Percentiles rank a stretch among this genome's conserved stretches.
phyloP scores from a whole-genome alignment of 2,329 filamentous ascomycete genomes.

The Emmonsia crescens region DNA sequence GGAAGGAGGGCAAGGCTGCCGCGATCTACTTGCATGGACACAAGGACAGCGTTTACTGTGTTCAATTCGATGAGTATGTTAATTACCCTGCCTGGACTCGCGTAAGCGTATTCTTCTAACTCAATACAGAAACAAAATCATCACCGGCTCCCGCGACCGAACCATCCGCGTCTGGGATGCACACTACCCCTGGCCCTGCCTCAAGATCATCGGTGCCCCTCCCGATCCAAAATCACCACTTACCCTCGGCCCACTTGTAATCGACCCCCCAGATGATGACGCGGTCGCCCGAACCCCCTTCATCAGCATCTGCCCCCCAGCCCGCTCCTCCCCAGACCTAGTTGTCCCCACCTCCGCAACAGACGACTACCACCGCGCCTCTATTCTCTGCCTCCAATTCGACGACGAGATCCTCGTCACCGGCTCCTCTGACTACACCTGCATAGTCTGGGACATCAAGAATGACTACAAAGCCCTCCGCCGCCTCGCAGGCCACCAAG shows the following conservation, averaged over 20 bases:
- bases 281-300: slow-evolving; percentile 30
- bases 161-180: slow-evolving; percentile 96
- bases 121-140: slow-evolving; percentile 67
- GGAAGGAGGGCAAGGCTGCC: slow-evolving; percentile 66
- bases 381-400: slow-evolving; percentile 90
- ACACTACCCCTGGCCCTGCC: slow-evolving; percentile 66
- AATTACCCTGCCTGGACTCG: background rate
- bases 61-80: slow-evolving; percentile 89
- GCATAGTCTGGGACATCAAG: slow-evolving; percentile 81
- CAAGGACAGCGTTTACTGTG: slow-evolving; percentile 90
- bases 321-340: slow-evolving; percentile 48
- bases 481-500: slow-evolving; percentile 66
- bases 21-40: slow-evolving; percentile 89
- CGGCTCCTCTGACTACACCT: slow-evolving; percentile 82
- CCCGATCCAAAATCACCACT: slow-evolving; percentile 26
- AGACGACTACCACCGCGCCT: slow-evolving; percentile 67
- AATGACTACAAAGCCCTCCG: slow-evolving; percentile 68
- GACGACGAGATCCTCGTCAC: slow-evolving; percentile 89
- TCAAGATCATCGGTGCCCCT: slow-evolving; percentile 71
- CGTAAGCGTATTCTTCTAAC: background rate
- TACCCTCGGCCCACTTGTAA: slow-evolving; percentile 42
- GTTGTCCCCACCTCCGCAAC: slow-evolving; percentile 23
- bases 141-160: slow-evolving; percentile 89
- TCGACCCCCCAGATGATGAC: slow-evolving; percentile 35
- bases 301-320: slow-evolving; percentile 38